phyloP scores from a whole-genome alignment of 1,284 basidiomycete species.

The Tylopilus sp. region DNA sequence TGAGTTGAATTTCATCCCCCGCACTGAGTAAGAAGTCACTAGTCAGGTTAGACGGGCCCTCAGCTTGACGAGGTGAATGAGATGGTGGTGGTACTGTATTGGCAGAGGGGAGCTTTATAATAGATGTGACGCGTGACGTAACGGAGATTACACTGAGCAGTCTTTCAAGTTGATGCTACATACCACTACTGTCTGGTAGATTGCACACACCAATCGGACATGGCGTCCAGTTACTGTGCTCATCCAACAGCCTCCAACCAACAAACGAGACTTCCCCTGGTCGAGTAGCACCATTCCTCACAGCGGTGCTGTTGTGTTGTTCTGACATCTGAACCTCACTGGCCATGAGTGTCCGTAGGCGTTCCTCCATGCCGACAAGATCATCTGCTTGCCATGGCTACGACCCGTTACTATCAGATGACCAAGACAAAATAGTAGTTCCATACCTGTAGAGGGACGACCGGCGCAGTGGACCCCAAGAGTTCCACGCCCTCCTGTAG shows the following conservation, averaged over 20 bases:
- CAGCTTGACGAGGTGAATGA: background rate
- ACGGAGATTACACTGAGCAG: conserved; percentile 3
- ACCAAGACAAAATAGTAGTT: background rate
- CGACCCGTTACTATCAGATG: conserved; percentile 4
- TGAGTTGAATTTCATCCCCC: conserved; percentile 58
- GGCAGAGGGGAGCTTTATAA: conserved; percentile 14
- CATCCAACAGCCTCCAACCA: conserved; percentile 54
- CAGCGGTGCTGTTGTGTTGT: background rate
- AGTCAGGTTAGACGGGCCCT: background rate
- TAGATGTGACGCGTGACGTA: conserved; percentile 26
- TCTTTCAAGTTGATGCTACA: background rate
- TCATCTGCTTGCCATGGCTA: conserved; percentile 49
- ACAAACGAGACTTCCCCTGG: conserved; percentile 1
- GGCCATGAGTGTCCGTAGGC: conserved; percentile 42
- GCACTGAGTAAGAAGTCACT: background rate
- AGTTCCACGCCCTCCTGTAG: conserved; percentile 20
- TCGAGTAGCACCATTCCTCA: background rate
- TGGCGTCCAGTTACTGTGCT: conserved; percentile 49
- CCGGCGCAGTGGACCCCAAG: conserved; percentile 8
- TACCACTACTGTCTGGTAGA: conserved; percentile 3
- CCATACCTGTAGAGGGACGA: conserved; percentile 19
- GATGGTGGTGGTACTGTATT: background rate
- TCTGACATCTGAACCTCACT: conserved; percentile 9
- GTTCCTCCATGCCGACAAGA: conserved; percentile 52
- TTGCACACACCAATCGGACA: conserved; percentile 62